Evolutionary conservation across 169 alveolate genomes (phyloP).

Genomic region (Eimeria mitis): DNA sequence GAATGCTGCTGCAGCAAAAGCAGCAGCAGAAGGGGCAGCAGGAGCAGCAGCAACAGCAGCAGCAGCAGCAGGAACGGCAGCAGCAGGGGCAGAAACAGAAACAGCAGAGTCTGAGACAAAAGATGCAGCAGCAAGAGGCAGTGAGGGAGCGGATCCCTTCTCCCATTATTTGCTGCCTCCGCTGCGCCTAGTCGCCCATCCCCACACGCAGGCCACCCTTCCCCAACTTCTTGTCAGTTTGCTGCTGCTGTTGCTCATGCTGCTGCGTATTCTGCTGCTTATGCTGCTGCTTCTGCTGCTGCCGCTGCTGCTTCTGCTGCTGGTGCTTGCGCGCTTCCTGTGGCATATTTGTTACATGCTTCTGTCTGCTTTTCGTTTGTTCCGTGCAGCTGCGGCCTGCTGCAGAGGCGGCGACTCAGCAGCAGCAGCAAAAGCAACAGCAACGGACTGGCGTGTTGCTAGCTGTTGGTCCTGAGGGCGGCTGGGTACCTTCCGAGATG

Average conservation of each 20-base stretch:
- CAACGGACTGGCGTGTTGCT: conserved; percentile 60
- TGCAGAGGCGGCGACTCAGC: not conserved
- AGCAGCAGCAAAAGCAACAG: conserved; percentile 3
- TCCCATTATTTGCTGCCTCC: conserved; percentile 13
- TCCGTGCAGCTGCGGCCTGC: conserved; percentile 30
- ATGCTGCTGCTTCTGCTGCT: not conserved
- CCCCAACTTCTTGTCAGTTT: not conserved
- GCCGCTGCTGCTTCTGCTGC: conserved; percentile 12
- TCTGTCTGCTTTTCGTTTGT: not conserved
- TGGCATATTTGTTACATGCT: not conserved
- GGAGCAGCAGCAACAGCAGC: not conserved
- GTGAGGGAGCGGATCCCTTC: not conserved
- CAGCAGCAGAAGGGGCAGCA: conserved; percentile 29
- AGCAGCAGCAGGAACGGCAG: conserved; percentile 19
- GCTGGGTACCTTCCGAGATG: conserved; percentile 70
- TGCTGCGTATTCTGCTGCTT: conserved; percentile 4
- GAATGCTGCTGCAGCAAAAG: not conserved
- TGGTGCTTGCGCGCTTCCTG: not conserved
- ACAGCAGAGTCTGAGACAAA: not conserved
- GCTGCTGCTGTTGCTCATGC: not conserved
- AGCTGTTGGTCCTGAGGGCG: conserved; percentile 81
- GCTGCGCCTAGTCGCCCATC: conserved; percentile 58
- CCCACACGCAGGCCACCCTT: conserved; percentile 18
- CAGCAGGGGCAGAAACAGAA: not conserved
- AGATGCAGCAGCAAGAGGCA: not conserved